Evolutionary conservation across 1,284 basidiomycete species (phyloP), one percentile per base, ranked within the genome.

Genomic region (Melampsora abietis-canadensis): DNA sequence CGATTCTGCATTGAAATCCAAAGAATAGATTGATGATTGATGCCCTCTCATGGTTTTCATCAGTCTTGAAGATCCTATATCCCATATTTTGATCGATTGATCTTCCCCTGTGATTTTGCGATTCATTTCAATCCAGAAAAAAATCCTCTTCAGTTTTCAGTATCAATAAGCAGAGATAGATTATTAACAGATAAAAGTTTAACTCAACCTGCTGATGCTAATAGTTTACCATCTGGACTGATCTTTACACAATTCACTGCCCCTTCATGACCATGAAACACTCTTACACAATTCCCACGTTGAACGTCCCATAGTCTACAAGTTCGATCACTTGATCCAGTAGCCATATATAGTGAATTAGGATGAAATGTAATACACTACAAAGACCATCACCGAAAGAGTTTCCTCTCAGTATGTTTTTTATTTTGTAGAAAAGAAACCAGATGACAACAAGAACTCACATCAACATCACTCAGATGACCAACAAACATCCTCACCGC

Each of bases 221-320:
- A 85, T 82, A 92, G 95, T 70, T 89, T 87, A 2, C 96, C 96
- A 82, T 98, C 95, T 3, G 94, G 93, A 79, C 91, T 93, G 79
- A 98, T 87, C 4, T 92, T 91, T 76, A 98, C 84, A 1, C 90
- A 87, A 5, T 92, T 91, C n/a, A 99, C 87, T 4, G 90, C 85
- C 64, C 91, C 93, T 79, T 94, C 91, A 81, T 98, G 96, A 0
- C 95, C 96, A 44, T 96, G 88, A 83, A 98, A 98, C 24, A 98
- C 90, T 12, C 96, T 88, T 4, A 98, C 89, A 82, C 93, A 96
- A 2, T 89, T 87, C 5, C 96, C 96, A 40, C 90, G 88, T 80
- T 98, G 96, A n/a, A 97, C 92, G 81, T 99, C 96, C 96, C 96
- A 99, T 48, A 99, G 83, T 60, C 96, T 88, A 77, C 93, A 92